These are phyloP conservation scores for Begonia loranthoides DNA, from an alignment of 306 rosid genomes.

Conservation along the genomic window DNA sequence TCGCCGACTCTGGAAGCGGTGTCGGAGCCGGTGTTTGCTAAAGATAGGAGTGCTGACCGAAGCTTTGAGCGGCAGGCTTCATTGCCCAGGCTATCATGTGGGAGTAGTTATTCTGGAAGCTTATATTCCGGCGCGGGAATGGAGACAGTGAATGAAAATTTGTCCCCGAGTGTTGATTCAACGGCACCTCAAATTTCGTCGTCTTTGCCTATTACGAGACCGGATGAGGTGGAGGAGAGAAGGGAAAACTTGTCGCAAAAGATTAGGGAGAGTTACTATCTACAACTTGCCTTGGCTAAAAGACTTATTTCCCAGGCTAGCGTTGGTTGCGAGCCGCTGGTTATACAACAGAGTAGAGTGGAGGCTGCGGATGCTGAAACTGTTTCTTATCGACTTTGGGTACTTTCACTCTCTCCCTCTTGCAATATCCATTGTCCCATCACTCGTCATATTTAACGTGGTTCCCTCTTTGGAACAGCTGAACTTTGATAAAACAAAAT, in stretches of 20 bases:
- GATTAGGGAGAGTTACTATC: constrained; percentile 37
- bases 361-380: constrained; percentile 51
- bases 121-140: constrained; percentile 71
- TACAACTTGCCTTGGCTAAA: constrained; percentile 54
- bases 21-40: constrained; percentile 14
- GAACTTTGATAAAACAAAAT: not conserved
- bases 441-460: not conserved
- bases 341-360: constrained; percentile 26
- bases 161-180: constrained; percentile 38
- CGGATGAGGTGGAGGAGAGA: constrained; percentile 10
- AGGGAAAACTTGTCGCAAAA: constrained; percentile 25
- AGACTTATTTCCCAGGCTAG: constrained; percentile 47
- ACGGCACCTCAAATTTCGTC: constrained; percentile 19
- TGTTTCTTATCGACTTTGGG: constrained; percentile 95
- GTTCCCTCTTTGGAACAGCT: not conserved
- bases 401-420: constrained; percentile 14
- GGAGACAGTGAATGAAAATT: constrained; percentile 51
- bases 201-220: constrained; percentile 18
- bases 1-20: constrained; percentile 11
- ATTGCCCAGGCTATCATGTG: constrained; percentile 57
- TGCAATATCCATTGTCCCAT: not conserved
- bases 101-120: constrained; percentile 78
- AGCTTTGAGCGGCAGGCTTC: constrained; percentile 56
- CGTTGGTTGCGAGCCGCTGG: constrained; percentile 44
- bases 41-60: constrained; percentile 42